Conservation (phyloP, 441 rosid genomes). For the Adansonia grandidieri region DNA sequence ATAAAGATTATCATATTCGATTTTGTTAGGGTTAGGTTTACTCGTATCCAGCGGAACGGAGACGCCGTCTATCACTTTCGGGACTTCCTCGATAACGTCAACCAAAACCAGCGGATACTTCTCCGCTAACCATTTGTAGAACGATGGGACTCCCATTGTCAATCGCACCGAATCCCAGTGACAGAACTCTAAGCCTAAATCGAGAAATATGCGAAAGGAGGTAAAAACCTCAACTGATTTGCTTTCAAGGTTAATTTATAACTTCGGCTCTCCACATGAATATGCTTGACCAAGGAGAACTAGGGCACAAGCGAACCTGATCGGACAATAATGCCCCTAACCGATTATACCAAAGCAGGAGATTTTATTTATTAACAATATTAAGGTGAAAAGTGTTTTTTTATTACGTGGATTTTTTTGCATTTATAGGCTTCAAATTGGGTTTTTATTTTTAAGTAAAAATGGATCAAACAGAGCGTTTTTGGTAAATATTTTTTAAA, state of each 20-base stretch:
- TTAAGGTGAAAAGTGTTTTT: neutral
- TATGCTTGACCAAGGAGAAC: neutral
- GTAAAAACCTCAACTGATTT: neutral
- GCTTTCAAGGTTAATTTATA: neutral
- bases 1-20: constrained; percentile 76
- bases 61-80: constrained; percentile 63
- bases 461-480: too few species aligned
- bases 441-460: too few species aligned
- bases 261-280: neutral
- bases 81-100: constrained; percentile 73
- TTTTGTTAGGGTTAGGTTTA: constrained; percentile 62
- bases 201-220: neutral
- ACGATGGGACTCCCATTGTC: constrained; percentile 75
- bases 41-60: constrained; percentile 78
- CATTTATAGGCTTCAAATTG: too few species aligned
- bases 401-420: too few species aligned
- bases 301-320: constrained; percentile 24
- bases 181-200: constrained; percentile 29
- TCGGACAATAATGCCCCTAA: constrained; percentile 14
- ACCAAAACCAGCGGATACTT: constrained; percentile 68
- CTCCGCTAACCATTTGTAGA: constrained; percentile 82
- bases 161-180: constrained; percentile 22
- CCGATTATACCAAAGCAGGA: neutral
- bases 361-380: neutral
- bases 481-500: too few species aligned